A percentile compares a stretch with the other conserved stretches of the same genome.
Conservation (phyloP, 2,329 filamentous ascomycete genomes). For the Apiospora saccharicola region DNA sequence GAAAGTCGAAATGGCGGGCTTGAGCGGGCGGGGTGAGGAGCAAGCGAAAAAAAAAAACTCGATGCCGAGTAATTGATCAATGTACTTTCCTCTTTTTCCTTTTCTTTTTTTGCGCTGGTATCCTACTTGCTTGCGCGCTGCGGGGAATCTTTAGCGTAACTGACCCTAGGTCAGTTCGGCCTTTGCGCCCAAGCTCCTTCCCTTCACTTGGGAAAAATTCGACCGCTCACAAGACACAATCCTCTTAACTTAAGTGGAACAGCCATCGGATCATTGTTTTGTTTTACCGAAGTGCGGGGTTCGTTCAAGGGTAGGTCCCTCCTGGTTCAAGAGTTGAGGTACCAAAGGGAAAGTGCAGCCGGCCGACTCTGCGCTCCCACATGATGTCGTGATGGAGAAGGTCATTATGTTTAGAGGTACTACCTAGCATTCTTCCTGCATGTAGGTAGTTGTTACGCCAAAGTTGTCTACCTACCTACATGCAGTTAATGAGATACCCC, state of each 20-base stretch:
- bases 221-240: slow-evolving; percentile 7
- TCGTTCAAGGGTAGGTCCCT: not conserved
- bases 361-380: not conserved
- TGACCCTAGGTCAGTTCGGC: not conserved
- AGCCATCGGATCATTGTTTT: slow-evolving; percentile 6
- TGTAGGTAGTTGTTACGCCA: not conserved
- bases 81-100: not conserved
- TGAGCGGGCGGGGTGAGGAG: slow-evolving; percentile 15
- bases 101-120: not conserved
- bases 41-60: slow-evolving; percentile 16
- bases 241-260: not conserved
- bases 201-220: not conserved
- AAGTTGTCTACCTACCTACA: not conserved
- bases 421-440: not conserved
- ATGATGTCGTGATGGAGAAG: not conserved
- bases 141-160: slow-evolving; percentile 8
- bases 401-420: not conserved
- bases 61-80: not conserved
- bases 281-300: slow-evolving; percentile 17
- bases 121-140: not conserved
- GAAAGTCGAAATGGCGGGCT: slow-evolving; percentile 22
- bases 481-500: not conserved
- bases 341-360: not conserved
- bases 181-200: not conserved
- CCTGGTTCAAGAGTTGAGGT: not conserved